Evolutionary conservation across 257 asterid genomes (phyloP).

Genomic region (Ilex aquifolium): DNA sequence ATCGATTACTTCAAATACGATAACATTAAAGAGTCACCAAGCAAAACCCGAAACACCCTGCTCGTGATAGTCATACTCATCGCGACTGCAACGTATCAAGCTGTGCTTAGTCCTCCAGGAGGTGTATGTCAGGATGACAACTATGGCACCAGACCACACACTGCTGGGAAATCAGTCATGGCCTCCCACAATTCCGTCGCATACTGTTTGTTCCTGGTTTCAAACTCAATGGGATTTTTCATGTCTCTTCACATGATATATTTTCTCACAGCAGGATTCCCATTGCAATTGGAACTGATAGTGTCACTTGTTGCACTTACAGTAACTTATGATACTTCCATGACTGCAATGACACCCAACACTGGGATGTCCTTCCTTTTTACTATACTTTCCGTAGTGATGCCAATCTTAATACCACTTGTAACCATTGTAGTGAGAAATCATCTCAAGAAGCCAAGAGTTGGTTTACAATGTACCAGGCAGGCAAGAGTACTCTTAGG

Average conservation of each 20-base stretch:
- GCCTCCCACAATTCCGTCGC: conserved; percentile 14
- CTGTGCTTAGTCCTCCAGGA: conserved; percentile 33
- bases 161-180: conserved; percentile 46
- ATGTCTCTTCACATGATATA: conserved; percentile 38
- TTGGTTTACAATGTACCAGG: not conserved
- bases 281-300: conserved; percentile 34
- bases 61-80: conserved; percentile 22
- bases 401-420: conserved; percentile 15
- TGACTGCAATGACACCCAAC: conserved; percentile 30
- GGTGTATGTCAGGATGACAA: conserved; percentile 54
- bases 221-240: conserved; percentile 47
- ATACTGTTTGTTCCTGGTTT: conserved; percentile 30
- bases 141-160: conserved; percentile 2
- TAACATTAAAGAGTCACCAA: conserved; percentile 16
- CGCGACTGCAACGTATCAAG: conserved; percentile 20
- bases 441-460: conserved; percentile 6
- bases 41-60: conserved; percentile 16
- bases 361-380: conserved; percentile 1
- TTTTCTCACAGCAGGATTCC: conserved; percentile 32
- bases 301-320: conserved; percentile 31
- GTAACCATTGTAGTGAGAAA: conserved; percentile 15
- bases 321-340: conserved; percentile 32
- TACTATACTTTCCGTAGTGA: conserved; percentile 5
- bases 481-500: too few relatives aligned
- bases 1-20: conserved; percentile 25